These are phyloP conservation scores for Aphanomyces cochlioides DNA, from an alignment of 352 stramenopile species.

Conservation along the genomic window DNA sequence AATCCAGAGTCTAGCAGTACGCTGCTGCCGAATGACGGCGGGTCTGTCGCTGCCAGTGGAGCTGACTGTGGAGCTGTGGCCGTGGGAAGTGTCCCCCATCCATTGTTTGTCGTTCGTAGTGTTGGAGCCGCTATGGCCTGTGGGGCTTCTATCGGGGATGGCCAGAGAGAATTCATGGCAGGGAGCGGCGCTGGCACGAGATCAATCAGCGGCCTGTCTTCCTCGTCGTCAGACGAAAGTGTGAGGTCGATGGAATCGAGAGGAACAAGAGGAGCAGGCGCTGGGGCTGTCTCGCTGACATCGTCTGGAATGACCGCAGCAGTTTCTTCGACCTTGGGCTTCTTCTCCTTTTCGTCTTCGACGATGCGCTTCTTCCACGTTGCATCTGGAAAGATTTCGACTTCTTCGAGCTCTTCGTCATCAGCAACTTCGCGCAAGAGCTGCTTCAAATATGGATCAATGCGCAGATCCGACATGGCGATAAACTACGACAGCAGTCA, in stretches of 20 bases:
- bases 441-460: slow-evolving; percentile 87
- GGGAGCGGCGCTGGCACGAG: not conserved
- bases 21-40: not conserved
- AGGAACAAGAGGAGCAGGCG: slow-evolving; percentile 24
- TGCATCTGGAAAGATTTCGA: slow-evolving; percentile 86
- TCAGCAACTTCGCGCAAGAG: slow-evolving; percentile 79
- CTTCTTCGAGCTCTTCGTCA: slow-evolving; percentile 82
- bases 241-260: slow-evolving; percentile 73
- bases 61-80: not conserved
- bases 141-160: not conserved
- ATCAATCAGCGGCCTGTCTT: slow-evolving; percentile 24
- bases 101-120: not conserved
- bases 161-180: not conserved
- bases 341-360: slow-evolving; percentile 50
- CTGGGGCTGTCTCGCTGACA: slow-evolving; percentile 9
- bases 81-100: not conserved
- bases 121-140: not conserved
- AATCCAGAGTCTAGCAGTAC: not conserved
- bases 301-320: not conserved
- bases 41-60: not conserved
- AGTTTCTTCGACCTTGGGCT: slow-evolving; percentile 48
- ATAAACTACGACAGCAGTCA: slow-evolving; percentile 62
- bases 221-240: slow-evolving; percentile 66
- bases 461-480: slow-evolving; percentile 78
- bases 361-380: slow-evolving; percentile 66